Evolutionary conservation across 2,329 filamentous ascomycete genomes (phyloP), one percentile per base, ranked within the genome.

Genomic region (Leptosphaerulina australis): DNA sequence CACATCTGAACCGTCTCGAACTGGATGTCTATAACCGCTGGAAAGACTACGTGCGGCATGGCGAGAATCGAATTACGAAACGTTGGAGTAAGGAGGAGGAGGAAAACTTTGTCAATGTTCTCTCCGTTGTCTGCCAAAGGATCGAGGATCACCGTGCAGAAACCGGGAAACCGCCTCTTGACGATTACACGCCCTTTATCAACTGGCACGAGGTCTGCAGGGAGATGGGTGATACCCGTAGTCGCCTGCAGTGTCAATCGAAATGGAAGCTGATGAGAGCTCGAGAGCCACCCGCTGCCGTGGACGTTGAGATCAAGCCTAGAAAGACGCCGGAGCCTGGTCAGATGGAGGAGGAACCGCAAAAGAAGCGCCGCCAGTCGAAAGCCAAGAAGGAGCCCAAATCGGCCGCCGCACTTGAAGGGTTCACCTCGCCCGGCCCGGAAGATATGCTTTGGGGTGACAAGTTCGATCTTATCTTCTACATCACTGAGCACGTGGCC

Each of bases 21-120:
- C 81, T 84, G 52, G 87, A 90, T 64, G 79, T 86, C 43, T 81
- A 87, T 40, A 87, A 90, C 66, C 83, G 88, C 3, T 89, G 86
- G 76, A 79, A 85, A 29, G 88, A 90, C 60, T 85, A 87, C 60
- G 73, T 88, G 17, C 74, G 85, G 35, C 85, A 83, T 44, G 81
- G 81, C 15, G 76, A 80, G 5, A 78, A 76, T 0, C 74, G 77
- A 47, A 77, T 77, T 24, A 80, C 76, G 31, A 80, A 81, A 25
- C 69, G 73, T 1, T 91, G 88, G 88, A 77, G 75, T 1, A 71
- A 80, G 14, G 76, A 79, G 0, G 88, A 91, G 60, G 84, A 88
- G 61, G 69, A 73, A 0, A 71, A 67, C 8, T 72, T 90, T 20
- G 74, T 76, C 1, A 66, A 74, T 1, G 77, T 79, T 8, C 81